A percentile compares a stretch with the other conserved stretches of the same genome.
These are phyloP conservation scores for Alternaria ventricosa DNA, from an alignment of 2,329 filamentous ascomycete species.

Conservation along the genomic window DNA sequence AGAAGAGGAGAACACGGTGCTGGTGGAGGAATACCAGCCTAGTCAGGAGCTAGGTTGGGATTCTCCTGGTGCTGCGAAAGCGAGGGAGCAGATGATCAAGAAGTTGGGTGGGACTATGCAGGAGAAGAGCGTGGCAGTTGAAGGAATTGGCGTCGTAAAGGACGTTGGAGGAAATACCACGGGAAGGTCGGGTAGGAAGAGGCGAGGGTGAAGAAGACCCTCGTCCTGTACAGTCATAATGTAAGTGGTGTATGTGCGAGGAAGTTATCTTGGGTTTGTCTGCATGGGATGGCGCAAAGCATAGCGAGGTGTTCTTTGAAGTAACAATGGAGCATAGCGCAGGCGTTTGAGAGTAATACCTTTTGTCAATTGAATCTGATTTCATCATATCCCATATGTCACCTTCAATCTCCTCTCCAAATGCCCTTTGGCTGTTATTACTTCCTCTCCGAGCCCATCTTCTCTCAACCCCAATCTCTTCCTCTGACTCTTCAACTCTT, in stretches of 20 bases:
- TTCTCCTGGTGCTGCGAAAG: slow-evolving; percentile 43
- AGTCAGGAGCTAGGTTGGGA: slow-evolving; percentile 50
- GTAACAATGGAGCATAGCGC: background rate
- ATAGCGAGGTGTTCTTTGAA: slow-evolving; percentile 21
- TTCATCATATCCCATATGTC: slow-evolving; percentile 58
- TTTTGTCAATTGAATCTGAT: background rate
- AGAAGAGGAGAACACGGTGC: slow-evolving; percentile 21
- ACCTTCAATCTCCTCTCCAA: slow-evolving; percentile 63
- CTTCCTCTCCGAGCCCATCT: slow-evolving; percentile 43
- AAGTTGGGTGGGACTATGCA: slow-evolving; percentile 46
- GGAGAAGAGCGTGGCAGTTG: slow-evolving; percentile 32
- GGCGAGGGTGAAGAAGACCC: slow-evolving; percentile 23
- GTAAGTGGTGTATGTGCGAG: background rate
- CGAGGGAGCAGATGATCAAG: slow-evolving; percentile 45
- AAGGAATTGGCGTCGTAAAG: slow-evolving; percentile 43
- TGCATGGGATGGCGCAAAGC: slow-evolving; percentile 11
- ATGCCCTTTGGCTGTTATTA: slow-evolving; percentile 66
- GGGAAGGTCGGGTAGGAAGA: slow-evolving; percentile 34
- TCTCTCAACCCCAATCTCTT: slow-evolving; percentile 52
- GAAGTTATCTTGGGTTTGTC: background rate
- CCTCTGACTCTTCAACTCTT: slow-evolving; percentile 45
- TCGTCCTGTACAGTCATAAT: background rate
- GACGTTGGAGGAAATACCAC: slow-evolving; percentile 33
- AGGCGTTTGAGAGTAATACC: background rate
- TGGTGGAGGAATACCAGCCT: slow-evolving; percentile 39